Percentiles rank a stretch among this genome's conserved stretches.
Evolutionary conservation across 495 filamentous ascomycete genomes (phyloP).

Genomic region (Aspergillus bertholletiae): DNA sequence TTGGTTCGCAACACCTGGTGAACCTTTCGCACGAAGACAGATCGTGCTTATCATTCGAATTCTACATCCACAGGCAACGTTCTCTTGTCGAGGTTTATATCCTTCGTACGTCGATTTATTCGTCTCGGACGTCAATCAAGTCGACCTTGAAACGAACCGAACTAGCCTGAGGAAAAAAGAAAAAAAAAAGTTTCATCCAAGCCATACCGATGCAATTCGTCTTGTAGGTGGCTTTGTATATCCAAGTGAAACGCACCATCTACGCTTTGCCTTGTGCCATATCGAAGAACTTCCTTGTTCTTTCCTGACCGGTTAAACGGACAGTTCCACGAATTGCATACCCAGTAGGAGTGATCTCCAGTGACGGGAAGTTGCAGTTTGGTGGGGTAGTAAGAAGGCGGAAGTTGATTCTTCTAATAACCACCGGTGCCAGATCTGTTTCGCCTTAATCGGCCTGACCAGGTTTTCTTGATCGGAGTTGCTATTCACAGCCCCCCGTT

Average conservation of each 20-base stretch:
- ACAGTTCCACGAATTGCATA: background rate
- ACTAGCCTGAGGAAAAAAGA: background rate
- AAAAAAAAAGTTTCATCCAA: too few species aligned
- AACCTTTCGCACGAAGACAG: background rate
- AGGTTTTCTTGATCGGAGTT: constrained; percentile 22
- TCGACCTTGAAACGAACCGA: constrained; percentile 4
- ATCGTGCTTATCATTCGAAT: background rate
- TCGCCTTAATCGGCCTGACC: constrained; percentile 19
- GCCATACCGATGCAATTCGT: constrained; percentile 29
- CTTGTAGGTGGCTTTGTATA: constrained; percentile 19
- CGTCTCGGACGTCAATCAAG: constrained; percentile 1
- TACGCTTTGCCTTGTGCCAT: background rate
- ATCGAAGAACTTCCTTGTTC: constrained; percentile 2
- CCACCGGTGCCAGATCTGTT: constrained; percentile 27
- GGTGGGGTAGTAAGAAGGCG: constrained; percentile 31
- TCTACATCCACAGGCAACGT: background rate
- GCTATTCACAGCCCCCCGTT: constrained; percentile 22
- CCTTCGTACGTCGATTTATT: background rate
- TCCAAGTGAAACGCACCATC: background rate
- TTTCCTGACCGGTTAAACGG: constrained; percentile 2
- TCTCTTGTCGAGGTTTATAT: background rate
- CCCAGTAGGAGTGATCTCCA: constrained; percentile 21
- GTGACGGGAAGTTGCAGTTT: constrained; percentile 26
- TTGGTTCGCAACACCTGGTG: background rate
- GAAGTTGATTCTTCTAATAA: constrained; percentile 25